Evolutionary conservation across 2,329 filamentous ascomycete species (phyloP), one percentile per base, ranked within the genome.

Genomic region (Akanthomyces lecanii): DNA sequence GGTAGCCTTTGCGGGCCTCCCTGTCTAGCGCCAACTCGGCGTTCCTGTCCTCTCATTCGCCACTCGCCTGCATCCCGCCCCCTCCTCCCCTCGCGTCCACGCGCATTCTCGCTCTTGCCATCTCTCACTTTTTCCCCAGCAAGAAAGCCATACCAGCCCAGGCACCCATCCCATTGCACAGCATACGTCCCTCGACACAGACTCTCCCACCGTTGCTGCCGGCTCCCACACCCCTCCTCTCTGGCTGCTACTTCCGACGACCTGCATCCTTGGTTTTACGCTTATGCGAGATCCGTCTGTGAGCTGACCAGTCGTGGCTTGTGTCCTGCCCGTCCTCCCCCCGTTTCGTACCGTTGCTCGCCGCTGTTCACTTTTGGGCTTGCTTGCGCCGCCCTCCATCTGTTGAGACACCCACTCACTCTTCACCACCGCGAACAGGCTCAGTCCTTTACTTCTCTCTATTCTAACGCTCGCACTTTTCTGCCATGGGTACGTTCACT

Each of bases 251-350:
- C 67, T 68, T 68, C 68, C 67, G 67, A 70, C 67, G 56, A 70
- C 69, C 69, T 73, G 70, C 69, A 71, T 68, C 67, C 65, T 66
- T 50, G 47, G 56, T 64, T 69, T 71, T 71, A 69, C 69, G 66
- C 72, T 69, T 68, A 73, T 71, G 71, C 71, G 71, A 73, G 66
- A 71, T 66, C 68, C 67, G 67, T 70, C 68, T 67, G 65, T 71
- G 68, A 66, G 67, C 69, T 71, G 69, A 73, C 70, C 70, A 69
- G 62, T 64, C 63, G 61, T 63, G 61, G 53, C 61, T 58, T 57
- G 61, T 63, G 21, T 64, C 65, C 66, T 67, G 64, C 65, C 66
- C 42, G 36, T 38, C 64, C 61, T 51, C 69, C 66, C 64, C 61
- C 70, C 67, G 64, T 67, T 67, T 63, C 45, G 64, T 66, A 66